These are phyloP conservation scores for Podila horticola DNA, from an alignment of 192 early-diverging fungal species.

Conservation along the genomic window DNA sequence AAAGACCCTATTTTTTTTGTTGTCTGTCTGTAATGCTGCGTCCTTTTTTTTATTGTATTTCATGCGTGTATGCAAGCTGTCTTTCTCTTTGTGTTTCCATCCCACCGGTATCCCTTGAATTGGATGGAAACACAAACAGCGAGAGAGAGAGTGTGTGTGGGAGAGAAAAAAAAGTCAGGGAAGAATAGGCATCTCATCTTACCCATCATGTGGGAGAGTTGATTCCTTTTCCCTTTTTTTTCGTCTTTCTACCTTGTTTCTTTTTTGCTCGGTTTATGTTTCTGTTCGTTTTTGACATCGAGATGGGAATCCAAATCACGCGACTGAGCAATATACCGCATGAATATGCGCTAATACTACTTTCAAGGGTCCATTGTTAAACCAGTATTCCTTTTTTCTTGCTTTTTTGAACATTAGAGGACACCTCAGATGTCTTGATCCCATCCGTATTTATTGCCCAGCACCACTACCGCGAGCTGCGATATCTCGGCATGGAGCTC, in stretches of 20 bases:
- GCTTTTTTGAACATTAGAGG: constrained; percentile 53
- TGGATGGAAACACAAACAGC: too few species aligned
- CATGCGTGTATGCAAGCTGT: constrained; percentile 1
- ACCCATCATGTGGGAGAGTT: background rate
- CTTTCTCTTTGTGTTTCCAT: background rate
- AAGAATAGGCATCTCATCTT: background rate
- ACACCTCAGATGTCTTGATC: constrained; percentile 86
- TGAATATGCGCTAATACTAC: background rate
- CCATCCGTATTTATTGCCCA: constrained; percentile 89
- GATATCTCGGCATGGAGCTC: constrained; percentile 43
- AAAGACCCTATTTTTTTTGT: constrained; percentile 25
- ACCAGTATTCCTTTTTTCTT: constrained; percentile 9
- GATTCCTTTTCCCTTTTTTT: constrained; percentile 1
- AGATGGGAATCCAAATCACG: background rate
- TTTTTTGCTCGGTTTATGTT: background rate
- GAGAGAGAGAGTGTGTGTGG: too few species aligned
- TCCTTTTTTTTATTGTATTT: background rate
- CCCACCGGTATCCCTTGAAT: too few species aligned
- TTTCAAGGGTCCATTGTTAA: background rate
- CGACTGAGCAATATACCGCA: background rate
- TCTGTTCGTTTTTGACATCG: background rate
- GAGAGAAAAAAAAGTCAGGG: too few species aligned
- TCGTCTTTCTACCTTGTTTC: constrained; percentile 7
- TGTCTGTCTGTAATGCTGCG: background rate
- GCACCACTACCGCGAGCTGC: constrained; percentile 71